These are phyloP conservation scores for Fraxinus paxiana DNA, from an alignment of 305 asterid genomes.

Conservation along the genomic window DNA sequence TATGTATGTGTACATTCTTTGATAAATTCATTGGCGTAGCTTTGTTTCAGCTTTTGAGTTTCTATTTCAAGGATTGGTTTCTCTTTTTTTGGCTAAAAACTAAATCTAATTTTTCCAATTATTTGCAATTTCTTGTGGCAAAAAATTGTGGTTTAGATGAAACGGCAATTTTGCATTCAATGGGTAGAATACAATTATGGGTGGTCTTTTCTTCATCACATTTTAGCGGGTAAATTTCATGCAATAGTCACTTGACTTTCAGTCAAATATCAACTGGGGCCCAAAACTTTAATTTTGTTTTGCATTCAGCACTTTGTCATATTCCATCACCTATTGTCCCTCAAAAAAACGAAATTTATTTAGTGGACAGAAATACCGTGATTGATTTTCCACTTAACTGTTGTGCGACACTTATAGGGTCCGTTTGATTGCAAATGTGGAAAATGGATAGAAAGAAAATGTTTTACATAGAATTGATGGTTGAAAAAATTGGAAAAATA, in stretches of 20 bases:
- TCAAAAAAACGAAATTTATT: neutral
- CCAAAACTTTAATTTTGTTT: neutral
- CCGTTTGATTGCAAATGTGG: no score
- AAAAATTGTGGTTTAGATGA: neutral
- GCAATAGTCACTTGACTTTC: neutral
- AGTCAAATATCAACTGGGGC: neutral
- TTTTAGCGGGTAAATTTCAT: neutral
- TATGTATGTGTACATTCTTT: neutral
- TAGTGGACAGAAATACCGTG: neutral
- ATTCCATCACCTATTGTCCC: neutral
- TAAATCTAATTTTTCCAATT: neutral
- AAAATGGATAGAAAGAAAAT: no score
- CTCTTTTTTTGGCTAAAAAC: neutral
- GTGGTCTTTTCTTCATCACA: neutral
- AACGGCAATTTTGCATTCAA: constrained; percentile 6
- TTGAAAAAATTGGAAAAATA: no score
- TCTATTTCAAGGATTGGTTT: constrained; percentile 7
- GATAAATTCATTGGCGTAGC: constrained; percentile 28
- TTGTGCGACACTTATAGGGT: neutral
- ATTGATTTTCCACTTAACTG: neutral
- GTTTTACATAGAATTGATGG: no score
- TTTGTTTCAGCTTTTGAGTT: constrained; percentile 2
- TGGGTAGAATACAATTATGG: neutral
- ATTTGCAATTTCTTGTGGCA: neutral
- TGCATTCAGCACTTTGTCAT: neutral